Base-by-base conservation (phyloP, 2,329 filamentous ascomycete species). In the Fusarium palustre region DNA sequence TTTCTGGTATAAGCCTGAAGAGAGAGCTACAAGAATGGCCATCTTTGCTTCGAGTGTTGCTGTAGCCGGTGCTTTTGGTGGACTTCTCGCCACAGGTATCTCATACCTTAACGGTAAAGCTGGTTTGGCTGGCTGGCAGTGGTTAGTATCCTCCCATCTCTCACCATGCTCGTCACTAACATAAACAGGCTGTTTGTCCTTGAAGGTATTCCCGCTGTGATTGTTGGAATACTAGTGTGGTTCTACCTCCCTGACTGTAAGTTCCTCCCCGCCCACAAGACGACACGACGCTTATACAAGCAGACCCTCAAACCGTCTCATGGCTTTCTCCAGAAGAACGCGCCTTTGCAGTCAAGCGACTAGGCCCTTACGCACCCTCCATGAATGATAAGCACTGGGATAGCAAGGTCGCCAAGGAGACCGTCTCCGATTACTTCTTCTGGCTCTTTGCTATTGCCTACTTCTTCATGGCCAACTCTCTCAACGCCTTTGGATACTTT, bases 1-100 rank as follows among this genome's bases (percentile, higher is more conserved):
- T 1, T 88, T 88, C 81, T 90, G 88, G 86, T 90, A 90, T 65
- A 87, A 86, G 60, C 80, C 85, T 15, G 82, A 86, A 48, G 87
- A 90, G 72, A 79, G 85, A 43, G 86, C 88, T 55, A 88, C 85
- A 53, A 81, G 87, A 5, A 84, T 89, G 42, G 85, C 86, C 6
- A 79, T 90, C 7, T 90, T 89, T 73, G 90, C 86, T 71, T 87
- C 83, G 41, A 86, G 85, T 22, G 85, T 86, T 2, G 84, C 85
- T 11, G 76, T 89, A 15, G 87, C 87, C 0, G 86, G 86, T 24
- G 87, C 88, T 2, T 90, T 90, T 74, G 86, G 86, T 52, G 87
- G 88, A 11, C 80, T 90, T 18, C 79, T 90, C 0, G 87, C 88
- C 0, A 80, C 75, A 1, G 85, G 80, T 3, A 86, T 87, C 47